Conservation (phyloP, 2,329 filamentous ascomycete species). For the Massarina eburnea region DNA sequence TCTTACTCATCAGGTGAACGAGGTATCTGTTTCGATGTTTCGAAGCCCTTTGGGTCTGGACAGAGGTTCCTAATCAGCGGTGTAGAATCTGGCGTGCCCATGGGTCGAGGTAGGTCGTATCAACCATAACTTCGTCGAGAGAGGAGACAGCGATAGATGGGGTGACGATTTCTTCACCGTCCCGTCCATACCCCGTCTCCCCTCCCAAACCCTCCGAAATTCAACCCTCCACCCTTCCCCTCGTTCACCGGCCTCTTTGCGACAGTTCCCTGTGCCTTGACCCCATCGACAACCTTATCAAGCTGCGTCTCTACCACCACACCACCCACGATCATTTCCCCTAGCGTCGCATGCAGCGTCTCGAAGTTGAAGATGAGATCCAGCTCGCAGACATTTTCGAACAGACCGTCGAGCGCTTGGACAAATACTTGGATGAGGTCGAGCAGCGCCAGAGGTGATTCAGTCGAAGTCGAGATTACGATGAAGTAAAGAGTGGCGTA, state of each 20-base stretch:
- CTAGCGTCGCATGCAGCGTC: slow-evolving; percentile 85
- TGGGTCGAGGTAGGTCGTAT: no score
- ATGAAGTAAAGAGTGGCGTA: slow-evolving; percentile 99
- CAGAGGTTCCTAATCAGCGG: no score
- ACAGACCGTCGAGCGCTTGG: slow-evolving; percentile 88
- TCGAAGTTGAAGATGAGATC: slow-evolving; percentile 99
- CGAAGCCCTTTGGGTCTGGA: no score
- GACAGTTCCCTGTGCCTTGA: slow-evolving; percentile 72
- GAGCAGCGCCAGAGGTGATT: slow-evolving; percentile 91
- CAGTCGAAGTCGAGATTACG: slow-evolving; percentile 92
- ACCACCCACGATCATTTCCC: slow-evolving; percentile 93
- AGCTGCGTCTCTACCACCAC: slow-evolving; percentile 92
- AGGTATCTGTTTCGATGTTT: no score
- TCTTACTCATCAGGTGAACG: no score
- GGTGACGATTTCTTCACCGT: no score
- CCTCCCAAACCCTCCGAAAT: slow-evolving; percentile 32
- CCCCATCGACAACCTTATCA: slow-evolving; percentile 84
- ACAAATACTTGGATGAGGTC: slow-evolving; percentile 99
- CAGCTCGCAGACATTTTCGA: slow-evolving; percentile 98
- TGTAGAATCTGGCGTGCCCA: no score
- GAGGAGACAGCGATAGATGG: no score
- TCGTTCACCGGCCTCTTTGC: slow-evolving; percentile 80
- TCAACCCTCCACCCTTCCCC: slow-evolving; percentile 43
- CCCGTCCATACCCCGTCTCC: slow-evolving; percentile 36
- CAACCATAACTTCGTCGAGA: no score